phyloP scores from a whole-genome alignment of 148 eudicot species.

The Heliosperma pusillum region DNA sequence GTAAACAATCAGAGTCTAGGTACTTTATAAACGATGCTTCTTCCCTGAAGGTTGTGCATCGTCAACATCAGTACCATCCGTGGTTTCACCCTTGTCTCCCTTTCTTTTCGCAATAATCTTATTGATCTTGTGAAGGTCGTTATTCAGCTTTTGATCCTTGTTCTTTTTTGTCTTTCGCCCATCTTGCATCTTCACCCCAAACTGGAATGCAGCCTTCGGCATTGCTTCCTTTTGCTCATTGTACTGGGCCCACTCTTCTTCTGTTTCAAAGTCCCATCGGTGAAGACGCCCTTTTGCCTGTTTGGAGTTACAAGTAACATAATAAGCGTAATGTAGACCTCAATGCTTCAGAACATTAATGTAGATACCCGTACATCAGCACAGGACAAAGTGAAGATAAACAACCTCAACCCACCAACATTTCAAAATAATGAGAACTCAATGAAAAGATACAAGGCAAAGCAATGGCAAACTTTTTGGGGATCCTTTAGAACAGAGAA shows the following conservation, averaged over 20 bases:
- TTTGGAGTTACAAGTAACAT: conserved; percentile 8
- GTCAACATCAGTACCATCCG: conserved; percentile 38
- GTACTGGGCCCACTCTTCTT: conserved; percentile 93
- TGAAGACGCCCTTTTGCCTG: conserved; percentile 98
- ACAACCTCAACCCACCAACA: too few species aligned
- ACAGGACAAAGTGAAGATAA: too few species aligned
- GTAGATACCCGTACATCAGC: too few species aligned
- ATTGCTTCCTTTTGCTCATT: conserved; percentile 95
- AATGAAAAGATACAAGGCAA: too few species aligned
- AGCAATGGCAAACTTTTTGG: too few species aligned
- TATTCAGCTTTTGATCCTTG: conserved; percentile 84
- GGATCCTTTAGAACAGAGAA: too few species aligned
- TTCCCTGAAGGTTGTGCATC: conserved; percentile 60
- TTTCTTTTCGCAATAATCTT: conserved; percentile 70
- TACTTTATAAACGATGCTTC: conserved; percentile 44
- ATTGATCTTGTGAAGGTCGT: conserved; percentile 88
- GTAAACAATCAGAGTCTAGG: not conserved
- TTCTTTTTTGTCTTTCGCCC: conserved; percentile 88
- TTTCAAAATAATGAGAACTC: too few species aligned
- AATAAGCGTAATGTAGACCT: not conserved
- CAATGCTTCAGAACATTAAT: too few species aligned
- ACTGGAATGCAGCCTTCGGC: conserved; percentile 98
- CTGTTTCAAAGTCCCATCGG: conserved; percentile 95
- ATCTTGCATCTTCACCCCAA: conserved; percentile 98
- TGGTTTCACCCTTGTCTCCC: conserved; percentile 56